Base-by-base conservation (phyloP, 164 flowering plant species). In the Berberis vulgaris region DNA sequence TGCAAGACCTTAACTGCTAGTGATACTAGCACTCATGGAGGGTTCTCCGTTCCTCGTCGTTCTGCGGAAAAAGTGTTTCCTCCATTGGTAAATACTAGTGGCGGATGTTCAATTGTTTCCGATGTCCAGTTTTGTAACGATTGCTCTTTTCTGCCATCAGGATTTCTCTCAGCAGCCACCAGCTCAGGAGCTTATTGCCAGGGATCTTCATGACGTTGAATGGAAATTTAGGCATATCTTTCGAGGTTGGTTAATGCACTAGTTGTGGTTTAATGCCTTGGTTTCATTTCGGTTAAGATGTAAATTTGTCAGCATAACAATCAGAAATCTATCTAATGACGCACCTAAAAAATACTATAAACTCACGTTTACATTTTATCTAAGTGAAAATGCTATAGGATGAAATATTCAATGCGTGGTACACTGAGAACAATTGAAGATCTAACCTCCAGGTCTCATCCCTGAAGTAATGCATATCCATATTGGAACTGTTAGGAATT, bases 1-100 rank as follows among this genome's bases (percentile, higher is more conserved):
- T 89, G 96, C 76, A 89, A 89, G 83, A 87, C 94, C 7, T 67
- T 89, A 65, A 89, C 96, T 6, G 96, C 96, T 43, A 89, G 96
- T 75, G 96, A 88, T 67, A 89, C 96, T 10, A 89, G 96, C 65
- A 89, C 96, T 1, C 96, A 89, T 78, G 97, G 97, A 55, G 97
- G 95, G 5, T 90, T 90, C 69, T 90, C 97, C 72, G 97, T 90
- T 71, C 97, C 97, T 61, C 91, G 97, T 54, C 87, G 97, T 46
- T 95, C 97, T 40, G 96, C 96, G 40, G 96, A 89, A 68, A 89
- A 89, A 84, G 96, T 89, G 52, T 89, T 89, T 47, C 92, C 97
- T 63, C 95, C 95, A 7, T 67, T 90, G 86, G 97, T 87, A 80
- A 41, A 71, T 46, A 49, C 63, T 42, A 50, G 55, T 47, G 53